These are phyloP conservation scores for Dianthus caryophyllus DNA, from an alignment of 148 eudicot species.

Conservation along the genomic window DNA sequence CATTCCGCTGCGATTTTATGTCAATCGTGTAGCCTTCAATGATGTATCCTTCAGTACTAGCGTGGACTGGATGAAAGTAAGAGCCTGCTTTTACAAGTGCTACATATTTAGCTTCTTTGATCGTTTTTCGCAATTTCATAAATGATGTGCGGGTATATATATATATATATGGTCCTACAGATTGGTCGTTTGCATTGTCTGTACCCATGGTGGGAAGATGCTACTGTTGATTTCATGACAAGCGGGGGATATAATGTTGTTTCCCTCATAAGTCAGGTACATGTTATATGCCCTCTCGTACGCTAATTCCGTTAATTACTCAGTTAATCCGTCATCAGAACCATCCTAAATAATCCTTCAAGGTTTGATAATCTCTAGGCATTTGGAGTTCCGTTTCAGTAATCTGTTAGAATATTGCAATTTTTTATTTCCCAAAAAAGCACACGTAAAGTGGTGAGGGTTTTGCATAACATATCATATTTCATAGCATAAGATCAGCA, in stretches of 20 bases:
- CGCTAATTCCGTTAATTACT: not conserved
- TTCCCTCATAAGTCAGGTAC: constrained; percentile 53
- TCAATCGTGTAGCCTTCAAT: constrained; percentile 58
- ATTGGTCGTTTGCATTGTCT: constrained; percentile 87
- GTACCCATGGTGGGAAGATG: constrained; percentile 94
- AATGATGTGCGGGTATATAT: constrained; percentile 12
- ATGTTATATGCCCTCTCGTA: not conserved
- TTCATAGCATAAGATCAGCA: not conserved
- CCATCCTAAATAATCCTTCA: no score
- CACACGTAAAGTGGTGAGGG: no score
- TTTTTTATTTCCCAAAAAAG: no score
- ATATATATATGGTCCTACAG: constrained; percentile 36
- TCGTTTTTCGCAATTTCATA: not conserved
- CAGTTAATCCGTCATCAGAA: not conserved
- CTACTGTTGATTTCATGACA: constrained; percentile 76
- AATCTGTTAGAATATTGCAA: no score
- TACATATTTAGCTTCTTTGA: not conserved
- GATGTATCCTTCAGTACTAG: constrained; percentile 50
- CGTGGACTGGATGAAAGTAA: constrained; percentile 76
- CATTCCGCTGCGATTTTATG: constrained; percentile 67
- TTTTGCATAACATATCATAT: no score
- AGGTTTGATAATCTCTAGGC: not conserved
- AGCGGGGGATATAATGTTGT: constrained; percentile 81
- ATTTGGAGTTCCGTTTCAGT: not conserved
- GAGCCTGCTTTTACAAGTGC: constrained; percentile 1